Evolutionary conservation across 2,329 filamentous ascomycete genomes (phyloP), one percentile per base, ranked within the genome.

Genomic region (Ophiostoma quercus): DNA sequence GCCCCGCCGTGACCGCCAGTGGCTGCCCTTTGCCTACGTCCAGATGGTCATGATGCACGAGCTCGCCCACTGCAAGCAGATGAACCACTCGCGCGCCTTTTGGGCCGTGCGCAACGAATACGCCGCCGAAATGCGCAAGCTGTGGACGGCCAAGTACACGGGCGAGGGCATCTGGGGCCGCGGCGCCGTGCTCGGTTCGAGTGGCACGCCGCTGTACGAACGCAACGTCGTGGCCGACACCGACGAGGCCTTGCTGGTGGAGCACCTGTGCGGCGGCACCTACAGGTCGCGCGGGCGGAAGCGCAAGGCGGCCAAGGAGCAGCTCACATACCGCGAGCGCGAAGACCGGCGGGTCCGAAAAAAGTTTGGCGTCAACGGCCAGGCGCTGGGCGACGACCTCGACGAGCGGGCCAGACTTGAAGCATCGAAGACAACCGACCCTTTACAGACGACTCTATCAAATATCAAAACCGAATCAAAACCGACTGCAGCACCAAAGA

Each of bases 41-140:
- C 91, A 95, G 79, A 94, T 95, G 91, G 92, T 96, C 74, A 96
- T 96, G 92, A 94, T 96, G 87, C 92, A 96, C 77, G 92, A 95
- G 81, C 82, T 96, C 39, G 92, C 92, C 2, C 92, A 96, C 78
- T 94, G 91, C 83, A 90, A 92, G 78, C 90, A 96, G 77, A 96
- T 96, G 93, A 96, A 96, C 77, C 92, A 96, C 77, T 90, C 88
- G 1, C 84, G 86, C 69, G 87, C 86, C 2, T 96, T 96, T 76
- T 96, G 92, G 92, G 85, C 85, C 11, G 89, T 94, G 22, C 83
- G 92, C 66, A 91, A 95, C 77, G 80, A 82, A 60, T 95, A 91
- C 76, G 89, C 91, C 1, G 83, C 83, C 9, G 85, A 92, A 69
- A 88, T 96, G 85, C 86, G 88, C 72, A 82, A 74, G 1, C 80